phyloP scores from a whole-genome alignment of 202 grass and related monocot species.

The Zizania palustris region DNA sequence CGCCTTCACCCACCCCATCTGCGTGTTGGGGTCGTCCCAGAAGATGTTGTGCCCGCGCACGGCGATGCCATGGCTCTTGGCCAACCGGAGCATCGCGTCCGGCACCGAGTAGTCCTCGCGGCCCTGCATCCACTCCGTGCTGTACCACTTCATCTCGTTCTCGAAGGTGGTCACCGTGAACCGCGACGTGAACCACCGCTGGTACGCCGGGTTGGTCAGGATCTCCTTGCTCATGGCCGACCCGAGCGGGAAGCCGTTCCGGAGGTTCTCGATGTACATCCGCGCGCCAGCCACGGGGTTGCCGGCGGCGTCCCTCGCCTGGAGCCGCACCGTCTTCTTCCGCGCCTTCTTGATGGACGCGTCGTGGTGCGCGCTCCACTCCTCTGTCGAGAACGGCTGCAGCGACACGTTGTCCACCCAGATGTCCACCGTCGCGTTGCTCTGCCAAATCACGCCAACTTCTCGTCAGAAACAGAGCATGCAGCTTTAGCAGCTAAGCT shows the following conservation, averaged over 20 bases:
- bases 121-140: slow-evolving; percentile 50
- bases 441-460: slow-evolving; percentile 50
- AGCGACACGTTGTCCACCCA: slow-evolving; percentile 89
- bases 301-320: slow-evolving; percentile 46
- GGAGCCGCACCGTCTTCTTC: slow-evolving; percentile 72
- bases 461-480: slow-evolving; percentile 31
- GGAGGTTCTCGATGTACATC: slow-evolving; percentile 53
- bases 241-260: slow-evolving; percentile 69
- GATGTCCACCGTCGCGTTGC: slow-evolving; percentile 59
- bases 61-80: slow-evolving; percentile 42
- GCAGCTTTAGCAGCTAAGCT: background rate
- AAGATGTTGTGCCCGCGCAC: slow-evolving; percentile 93
- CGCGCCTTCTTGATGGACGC: slow-evolving; percentile 51
- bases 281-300: slow-evolving; percentile 57
- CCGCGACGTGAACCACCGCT: slow-evolving; percentile 77
- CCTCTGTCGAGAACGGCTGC: slow-evolving; percentile 70
- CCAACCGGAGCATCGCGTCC: slow-evolving; percentile 76
- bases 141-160: slow-evolving; percentile 99
- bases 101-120: slow-evolving; percentile 65
- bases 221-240: slow-evolving; percentile 71
- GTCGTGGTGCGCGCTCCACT: slow-evolving; percentile 72
- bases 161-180: slow-evolving; percentile 95
- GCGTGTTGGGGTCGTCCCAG: slow-evolving; percentile 70
- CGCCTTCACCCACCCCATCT: slow-evolving; percentile 55
- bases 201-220: slow-evolving; percentile 57